Evolutionary conservation across 1,284 basidiomycete species (phyloP).

Genomic region (Hortiboletus rubellus): DNA sequence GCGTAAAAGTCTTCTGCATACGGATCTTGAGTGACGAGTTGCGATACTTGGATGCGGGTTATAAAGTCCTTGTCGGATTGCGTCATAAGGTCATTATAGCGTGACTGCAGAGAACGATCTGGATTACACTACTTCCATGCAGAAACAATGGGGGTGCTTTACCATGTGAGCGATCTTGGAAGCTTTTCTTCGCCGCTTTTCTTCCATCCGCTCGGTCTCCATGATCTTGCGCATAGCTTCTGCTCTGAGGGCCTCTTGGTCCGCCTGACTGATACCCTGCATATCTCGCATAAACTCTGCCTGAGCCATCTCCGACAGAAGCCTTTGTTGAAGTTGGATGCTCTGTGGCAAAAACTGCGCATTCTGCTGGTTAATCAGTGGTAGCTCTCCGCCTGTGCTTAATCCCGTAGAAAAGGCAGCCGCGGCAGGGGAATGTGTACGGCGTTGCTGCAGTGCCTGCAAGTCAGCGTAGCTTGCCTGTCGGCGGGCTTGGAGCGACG

Average conservation of each 20-base stretch:
- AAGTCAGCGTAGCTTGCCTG: slow-evolving; percentile 37
- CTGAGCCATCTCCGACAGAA: slow-evolving; percentile 71
- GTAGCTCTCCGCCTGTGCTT: slow-evolving; percentile 25
- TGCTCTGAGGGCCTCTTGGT: slow-evolving; percentile 67
- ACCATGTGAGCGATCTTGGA: slow-evolving; percentile 88
- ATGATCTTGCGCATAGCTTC: slow-evolving; percentile 86
- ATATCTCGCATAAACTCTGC: slow-evolving; percentile 63
- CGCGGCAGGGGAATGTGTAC: slow-evolving; percentile 52
- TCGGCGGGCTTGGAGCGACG: slow-evolving; percentile 42
- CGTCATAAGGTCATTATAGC: slow-evolving; percentile 98
- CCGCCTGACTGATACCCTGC: slow-evolving; percentile 55
- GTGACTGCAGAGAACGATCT: slow-evolving; percentile 55
- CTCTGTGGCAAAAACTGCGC: slow-evolving; percentile 56
- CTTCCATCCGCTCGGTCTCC: slow-evolving; percentile 85
- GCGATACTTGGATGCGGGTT: slow-evolving; percentile 97
- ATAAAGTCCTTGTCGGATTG: slow-evolving; percentile 99
- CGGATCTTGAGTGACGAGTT: slow-evolving; percentile 94
- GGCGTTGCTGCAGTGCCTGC: slow-evolving; percentile 36
- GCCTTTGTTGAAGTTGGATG: slow-evolving; percentile 68
- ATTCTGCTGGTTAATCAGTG: slow-evolving; percentile 46
- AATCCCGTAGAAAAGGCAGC: slow-evolving; percentile 30
- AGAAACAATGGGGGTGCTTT: slow-evolving; percentile 7
- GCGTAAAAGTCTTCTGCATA: slow-evolving; percentile 99
- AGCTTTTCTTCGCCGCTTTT: slow-evolving; percentile 75
- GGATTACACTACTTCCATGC: background rate